Evolutionary conservation across 371 early-diverging fungal genomes (phyloP), one percentile per base, ranked within the genome.

Genomic region (Thermomucor indicae-seudaticae): DNA sequence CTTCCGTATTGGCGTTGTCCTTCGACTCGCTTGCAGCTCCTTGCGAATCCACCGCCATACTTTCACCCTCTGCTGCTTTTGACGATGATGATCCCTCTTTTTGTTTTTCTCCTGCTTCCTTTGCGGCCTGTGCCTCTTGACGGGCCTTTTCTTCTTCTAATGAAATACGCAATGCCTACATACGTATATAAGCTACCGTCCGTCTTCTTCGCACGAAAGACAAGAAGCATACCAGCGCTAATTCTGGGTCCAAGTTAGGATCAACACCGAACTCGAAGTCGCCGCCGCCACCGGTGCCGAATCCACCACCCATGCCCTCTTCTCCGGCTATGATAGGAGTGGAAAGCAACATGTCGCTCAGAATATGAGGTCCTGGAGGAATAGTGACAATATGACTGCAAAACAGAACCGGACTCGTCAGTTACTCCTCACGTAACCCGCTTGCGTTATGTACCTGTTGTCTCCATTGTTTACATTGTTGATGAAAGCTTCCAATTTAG

Each of bases 241-340:
- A 69, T 70, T 97, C 98, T 8, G 98, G 98, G 57, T 97, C 98
- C 58, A 96, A 71, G 51, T 80, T 89, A 27, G 96, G 93, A 59
- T 97, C 97, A 35, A 97, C 91, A 10, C 96, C 98, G 81, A 96
- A 95, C 48, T 94, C 97, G 75, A 90, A 95, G 20, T 84, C 88
- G 24, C 70, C 79, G 28, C 67, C 71, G n/a, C n/a, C n/a, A 42
- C 79, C 79, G 32, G 77, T 65, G 17, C 54, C 42, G 29, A 47
- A 40, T 12, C 34, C 44, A 20, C 86, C 72, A 17, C 78, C 62
- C n/a, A 77, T 71, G 38, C 91, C 92, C 50, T 88, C 89, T 53
- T 91, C 90, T 30, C 88, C 92, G 19, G 86, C 77, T 28, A 94
- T 66, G 43, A 96, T 94, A 24, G 95, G 89, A 27, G 95, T 89